A percentile compares a stretch with the other conserved stretches of the same genome.
Evolutionary conservation across 345 rosid species (phyloP).

Genomic region (Triadica sebifera): DNA sequence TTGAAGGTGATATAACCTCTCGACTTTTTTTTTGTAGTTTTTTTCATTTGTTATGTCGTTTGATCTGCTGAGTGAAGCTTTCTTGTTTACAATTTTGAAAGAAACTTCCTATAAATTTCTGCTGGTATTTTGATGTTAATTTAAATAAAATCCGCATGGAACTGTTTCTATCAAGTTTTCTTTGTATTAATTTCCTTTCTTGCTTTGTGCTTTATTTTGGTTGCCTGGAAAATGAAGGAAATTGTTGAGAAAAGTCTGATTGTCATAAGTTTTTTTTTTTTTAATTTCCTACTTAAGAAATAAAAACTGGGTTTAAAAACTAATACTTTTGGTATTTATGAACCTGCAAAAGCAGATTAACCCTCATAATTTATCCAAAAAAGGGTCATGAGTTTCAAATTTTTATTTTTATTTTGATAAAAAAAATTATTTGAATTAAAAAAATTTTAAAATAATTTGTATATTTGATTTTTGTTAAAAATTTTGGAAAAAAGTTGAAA

Average conservation of each 20-base stretch:
- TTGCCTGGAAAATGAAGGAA: not conserved
- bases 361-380: too few relatives aligned
- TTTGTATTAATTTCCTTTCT: too few relatives aligned
- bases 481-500: too few relatives aligned
- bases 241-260: not conserved
- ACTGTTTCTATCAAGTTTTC: too few relatives aligned
- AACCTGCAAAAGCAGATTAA: not conserved
- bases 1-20: conserved; percentile 16
- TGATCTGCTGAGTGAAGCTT: conserved; percentile 7
- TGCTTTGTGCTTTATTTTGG: conserved; percentile 3
- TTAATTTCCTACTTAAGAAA: not conserved
- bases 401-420: too few relatives aligned
- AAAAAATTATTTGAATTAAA: too few relatives aligned
- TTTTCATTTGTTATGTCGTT: not conserved
- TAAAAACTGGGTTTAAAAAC: not conserved
- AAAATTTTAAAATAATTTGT: too few relatives aligned
- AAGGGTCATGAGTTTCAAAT: not conserved
- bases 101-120: not conserved
- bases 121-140: not conserved
- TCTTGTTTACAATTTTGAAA: not conserved
- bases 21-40: not conserved
- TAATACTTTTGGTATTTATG: not conserved
- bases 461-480: too few relatives aligned
- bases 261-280: not conserved
- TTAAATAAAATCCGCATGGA: not conserved